A percentile compares a stretch with the other conserved stretches of the same genome.
These are phyloP conservation scores for Aspergillus brasiliensis DNA, from an alignment of 2,329 filamentous ascomycete genomes.

Conservation along the genomic window DNA sequence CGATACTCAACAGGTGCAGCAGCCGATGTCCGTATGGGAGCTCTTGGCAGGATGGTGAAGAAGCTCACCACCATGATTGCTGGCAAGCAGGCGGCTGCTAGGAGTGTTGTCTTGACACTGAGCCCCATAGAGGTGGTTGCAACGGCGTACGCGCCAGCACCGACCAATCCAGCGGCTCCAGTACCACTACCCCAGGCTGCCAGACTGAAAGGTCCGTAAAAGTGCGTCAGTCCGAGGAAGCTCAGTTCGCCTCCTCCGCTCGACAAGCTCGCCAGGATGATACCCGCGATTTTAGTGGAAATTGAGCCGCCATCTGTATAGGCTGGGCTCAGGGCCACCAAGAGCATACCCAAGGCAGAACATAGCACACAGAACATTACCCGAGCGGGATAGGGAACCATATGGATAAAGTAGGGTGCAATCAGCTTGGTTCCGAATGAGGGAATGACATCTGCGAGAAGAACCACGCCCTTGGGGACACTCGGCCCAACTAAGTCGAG, in stretches of 20 bases:
- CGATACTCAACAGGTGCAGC: slow-evolving; percentile 56
- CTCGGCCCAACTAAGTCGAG: slow-evolving; percentile 88
- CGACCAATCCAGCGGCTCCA: slow-evolving; percentile 82
- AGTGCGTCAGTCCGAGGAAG: slow-evolving; percentile 89
- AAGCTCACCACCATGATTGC: slow-evolving; percentile 80
- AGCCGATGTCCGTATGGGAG: slow-evolving; percentile 58
- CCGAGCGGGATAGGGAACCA: slow-evolving; percentile 75
- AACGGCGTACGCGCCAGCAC: slow-evolving; percentile 83
- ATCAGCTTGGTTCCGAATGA: slow-evolving; percentile 85
- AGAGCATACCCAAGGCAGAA: slow-evolving; percentile 83
- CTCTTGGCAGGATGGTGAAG: slow-evolving; percentile 75
- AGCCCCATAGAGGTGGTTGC: slow-evolving; percentile 79
- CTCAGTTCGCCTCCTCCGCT: slow-evolving; percentile 87
- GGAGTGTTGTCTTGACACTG: slow-evolving; percentile 70
- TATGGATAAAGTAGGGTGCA: slow-evolving; percentile 91
- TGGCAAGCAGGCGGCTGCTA: slow-evolving; percentile 78
- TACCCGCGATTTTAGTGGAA: slow-evolving; percentile 74
- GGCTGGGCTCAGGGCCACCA: slow-evolving; percentile 77
- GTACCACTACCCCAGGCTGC: slow-evolving; percentile 93
- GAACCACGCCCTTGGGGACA: slow-evolving; percentile 87
- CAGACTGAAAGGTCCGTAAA: slow-evolving; percentile 83
- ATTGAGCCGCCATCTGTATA: slow-evolving; percentile 61
- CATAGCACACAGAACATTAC: slow-evolving; percentile 73
- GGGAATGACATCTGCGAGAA: slow-evolving; percentile 89
- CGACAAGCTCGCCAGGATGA: slow-evolving; percentile 80